phyloP scores from a whole-genome alignment of 2,329 filamentous ascomycete genomes.

The Diaporthe citriasiana region DNA sequence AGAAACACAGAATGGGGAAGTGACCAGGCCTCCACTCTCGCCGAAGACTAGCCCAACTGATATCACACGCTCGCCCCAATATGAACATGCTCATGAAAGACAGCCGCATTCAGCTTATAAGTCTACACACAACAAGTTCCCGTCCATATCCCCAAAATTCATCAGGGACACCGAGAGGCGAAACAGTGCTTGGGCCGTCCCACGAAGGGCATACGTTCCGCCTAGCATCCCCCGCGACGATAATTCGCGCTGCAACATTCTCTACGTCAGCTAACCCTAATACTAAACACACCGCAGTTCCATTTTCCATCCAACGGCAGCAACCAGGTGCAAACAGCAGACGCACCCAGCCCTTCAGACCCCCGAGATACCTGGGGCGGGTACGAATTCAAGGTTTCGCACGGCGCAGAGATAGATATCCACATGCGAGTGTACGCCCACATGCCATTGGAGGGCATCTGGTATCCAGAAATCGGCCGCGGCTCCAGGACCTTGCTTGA shows the following conservation, averaged over 20 bases:
- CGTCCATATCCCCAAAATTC: slow-evolving; percentile 1
- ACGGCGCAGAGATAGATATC: not conserved
- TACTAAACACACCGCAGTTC: not conserved
- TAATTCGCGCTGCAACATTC: slow-evolving; percentile 96
- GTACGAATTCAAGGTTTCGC: not conserved
- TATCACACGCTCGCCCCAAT: not conserved
- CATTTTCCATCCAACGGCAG: not conserved
- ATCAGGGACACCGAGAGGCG: not conserved
- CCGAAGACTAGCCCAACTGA: not conserved
- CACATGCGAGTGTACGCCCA: slow-evolving; percentile 1
- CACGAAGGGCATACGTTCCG: slow-evolving; percentile 26
- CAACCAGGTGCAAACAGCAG: not conserved
- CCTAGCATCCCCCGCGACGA: slow-evolving; percentile 95
- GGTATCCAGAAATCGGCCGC: not conserved
- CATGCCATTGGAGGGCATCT: not conserved
- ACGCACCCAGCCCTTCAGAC: not conserved
- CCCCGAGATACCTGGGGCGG: not conserved
- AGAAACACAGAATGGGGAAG: not conserved
- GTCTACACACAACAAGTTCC: not conserved
- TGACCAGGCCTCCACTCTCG: not conserved
- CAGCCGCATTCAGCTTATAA: slow-evolving; percentile 2
- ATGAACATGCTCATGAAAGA: not conserved
- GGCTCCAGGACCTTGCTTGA: not conserved
- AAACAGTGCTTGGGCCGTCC: slow-evolving; percentile 6
- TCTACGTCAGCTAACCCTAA: slow-evolving; percentile 98